Conservation (phyloP, 371 early-diverging fungal genomes). For the Actinomucor elegans region DNA sequence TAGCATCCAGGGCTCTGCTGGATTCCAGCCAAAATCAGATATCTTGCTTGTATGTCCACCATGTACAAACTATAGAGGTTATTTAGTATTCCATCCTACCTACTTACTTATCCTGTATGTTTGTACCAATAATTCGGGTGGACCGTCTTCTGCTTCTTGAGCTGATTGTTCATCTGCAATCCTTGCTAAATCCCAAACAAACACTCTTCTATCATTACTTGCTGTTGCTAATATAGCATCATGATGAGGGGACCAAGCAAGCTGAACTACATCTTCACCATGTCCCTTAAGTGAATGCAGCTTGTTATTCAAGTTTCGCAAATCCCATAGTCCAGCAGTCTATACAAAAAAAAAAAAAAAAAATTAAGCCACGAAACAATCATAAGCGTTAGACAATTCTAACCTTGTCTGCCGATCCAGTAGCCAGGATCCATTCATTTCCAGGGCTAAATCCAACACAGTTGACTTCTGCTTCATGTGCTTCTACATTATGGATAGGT, state of each 20-base stretch:
- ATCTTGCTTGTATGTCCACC: slow-evolving; percentile 99
- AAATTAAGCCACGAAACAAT: no score
- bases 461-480: slow-evolving; percentile 92
- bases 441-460: slow-evolving; percentile 93
- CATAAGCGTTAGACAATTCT: no score
- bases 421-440: slow-evolving; percentile 91
- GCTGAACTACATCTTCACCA: slow-evolving; percentile 87
- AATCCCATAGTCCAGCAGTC: slow-evolving; percentile 95
- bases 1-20: slow-evolving; percentile 95
- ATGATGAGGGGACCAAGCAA: slow-evolving; percentile 95
- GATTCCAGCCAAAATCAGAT: slow-evolving; percentile 98
- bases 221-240: slow-evolving; percentile 92
- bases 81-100: no score
- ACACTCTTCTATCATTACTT: slow-evolving; percentile 87
- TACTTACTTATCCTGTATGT: neutral
- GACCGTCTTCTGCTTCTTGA: slow-evolving; percentile 94
- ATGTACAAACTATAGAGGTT: slow-evolving; percentile 82
- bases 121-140: slow-evolving; percentile 88
- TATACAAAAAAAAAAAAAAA: slow-evolving; percentile 23
- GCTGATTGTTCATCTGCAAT: slow-evolving; percentile 87
- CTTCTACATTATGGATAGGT: slow-evolving; percentile 72
- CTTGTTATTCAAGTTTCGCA: slow-evolving; percentile 80
- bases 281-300: slow-evolving; percentile 91
- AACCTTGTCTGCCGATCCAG: slow-evolving; percentile 93
- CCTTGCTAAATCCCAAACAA: slow-evolving; percentile 94